Conservation (phyloP, 2,329 filamentous ascomycete species). For the Stagonosporopsis rhizophila region DNA sequence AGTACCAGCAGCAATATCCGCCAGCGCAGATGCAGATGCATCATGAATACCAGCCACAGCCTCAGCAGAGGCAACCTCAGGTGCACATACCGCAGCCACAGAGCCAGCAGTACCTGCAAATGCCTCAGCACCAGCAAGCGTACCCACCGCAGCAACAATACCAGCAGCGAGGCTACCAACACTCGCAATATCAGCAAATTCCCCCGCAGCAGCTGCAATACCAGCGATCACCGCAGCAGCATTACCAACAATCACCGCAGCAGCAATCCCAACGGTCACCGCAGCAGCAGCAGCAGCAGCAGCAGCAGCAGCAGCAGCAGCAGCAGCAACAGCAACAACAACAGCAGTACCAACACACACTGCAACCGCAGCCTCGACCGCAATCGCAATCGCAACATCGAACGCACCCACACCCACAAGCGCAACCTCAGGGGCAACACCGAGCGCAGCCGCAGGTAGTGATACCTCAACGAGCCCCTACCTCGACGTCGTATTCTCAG, state of each 20-base stretch:
- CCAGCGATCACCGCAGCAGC: constrained; percentile 19
- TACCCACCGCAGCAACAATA: constrained; percentile 12
- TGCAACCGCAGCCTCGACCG: constrained; percentile 27
- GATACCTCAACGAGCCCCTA: constrained; percentile 33
- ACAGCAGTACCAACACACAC: constrained; percentile 22
- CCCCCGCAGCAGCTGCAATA: constrained; percentile 7
- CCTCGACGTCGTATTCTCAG: constrained; percentile 32
- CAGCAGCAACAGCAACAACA: constrained; percentile 25
- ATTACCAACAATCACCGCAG: constrained; percentile 23
- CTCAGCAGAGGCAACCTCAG: constrained; percentile 23
- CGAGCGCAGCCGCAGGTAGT: constrained; percentile 37
- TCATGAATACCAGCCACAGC: constrained; percentile 32
- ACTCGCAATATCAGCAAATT: constrained; percentile 24
- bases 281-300: constrained; percentile 23
- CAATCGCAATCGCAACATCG: background rate
- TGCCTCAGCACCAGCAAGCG: constrained; percentile 17
- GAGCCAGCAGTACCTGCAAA: constrained; percentile 36
- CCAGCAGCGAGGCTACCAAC: constrained; percentile 1
- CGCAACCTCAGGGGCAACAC: background rate
- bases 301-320: constrained; percentile 20
- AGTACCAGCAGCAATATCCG: constrained; percentile 30
- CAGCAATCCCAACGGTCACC: constrained; percentile 22
- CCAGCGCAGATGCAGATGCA: constrained; percentile 31
- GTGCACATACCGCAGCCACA: constrained; percentile 31
- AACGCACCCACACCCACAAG: constrained; percentile 29